Evolutionary conservation across 164 flowering plant genomes (phyloP).

Genomic region (Stephania yunnanensis): DNA sequence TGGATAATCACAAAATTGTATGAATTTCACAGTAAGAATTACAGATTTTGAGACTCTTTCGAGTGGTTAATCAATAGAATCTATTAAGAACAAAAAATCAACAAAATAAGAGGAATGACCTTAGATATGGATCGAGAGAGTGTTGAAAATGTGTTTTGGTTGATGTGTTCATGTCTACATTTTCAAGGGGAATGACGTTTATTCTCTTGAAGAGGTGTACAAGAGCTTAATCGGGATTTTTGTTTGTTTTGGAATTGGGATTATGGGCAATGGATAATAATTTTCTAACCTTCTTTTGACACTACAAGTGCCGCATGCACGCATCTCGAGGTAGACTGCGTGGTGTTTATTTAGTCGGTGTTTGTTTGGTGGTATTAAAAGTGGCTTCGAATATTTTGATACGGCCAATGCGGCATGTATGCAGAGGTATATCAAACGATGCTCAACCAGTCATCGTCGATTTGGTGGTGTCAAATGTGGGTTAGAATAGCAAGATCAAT

Average conservation of each 20-base stretch:
- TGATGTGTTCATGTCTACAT: constrained; percentile 15
- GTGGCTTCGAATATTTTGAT: too few relatives aligned
- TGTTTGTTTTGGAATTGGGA: constrained; percentile 7
- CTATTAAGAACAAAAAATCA: not conserved
- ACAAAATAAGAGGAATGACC: constrained; percentile 11
- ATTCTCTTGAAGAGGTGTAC: constrained; percentile 11
- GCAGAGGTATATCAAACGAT: too few relatives aligned
- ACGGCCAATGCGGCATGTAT: too few relatives aligned
- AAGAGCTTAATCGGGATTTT: constrained; percentile 13
- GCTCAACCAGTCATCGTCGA: too few relatives aligned
- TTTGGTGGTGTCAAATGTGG: too few relatives aligned
- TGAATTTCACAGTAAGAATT: constrained; percentile 3
- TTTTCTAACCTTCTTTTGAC: too few relatives aligned
- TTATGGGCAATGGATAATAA: not conserved
- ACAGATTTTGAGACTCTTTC: not conserved
- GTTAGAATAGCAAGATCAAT: too few relatives aligned
- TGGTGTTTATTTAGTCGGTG: too few relatives aligned
- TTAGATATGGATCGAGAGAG: constrained; percentile 15
- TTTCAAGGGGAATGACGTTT: constrained; percentile 14
- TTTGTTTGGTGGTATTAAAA: too few relatives aligned
- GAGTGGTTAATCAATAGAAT: constrained; percentile 3
- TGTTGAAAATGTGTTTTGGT: constrained; percentile 16
- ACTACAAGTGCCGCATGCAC: too few relatives aligned
- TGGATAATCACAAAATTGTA: not conserved
- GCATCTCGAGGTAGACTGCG: too few relatives aligned